Base-by-base conservation (phyloP, 139 green algal species). In the Spirogloea muscicola region DNA sequence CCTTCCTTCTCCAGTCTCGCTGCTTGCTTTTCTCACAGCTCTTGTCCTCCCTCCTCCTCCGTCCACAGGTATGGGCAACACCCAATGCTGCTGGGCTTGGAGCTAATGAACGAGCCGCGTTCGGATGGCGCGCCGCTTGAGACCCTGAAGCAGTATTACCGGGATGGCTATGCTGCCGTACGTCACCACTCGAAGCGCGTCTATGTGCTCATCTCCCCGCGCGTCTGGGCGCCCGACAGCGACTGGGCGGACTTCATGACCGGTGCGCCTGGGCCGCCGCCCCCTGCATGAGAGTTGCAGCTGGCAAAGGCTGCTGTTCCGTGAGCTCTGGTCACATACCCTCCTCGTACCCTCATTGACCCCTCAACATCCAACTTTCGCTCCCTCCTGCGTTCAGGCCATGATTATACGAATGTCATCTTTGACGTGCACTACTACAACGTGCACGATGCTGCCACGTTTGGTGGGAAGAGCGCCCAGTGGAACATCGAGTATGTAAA, bases 161-260 rank as follows among this genome's bases (percentile, higher is more conserved):
- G 33, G 38, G 18, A 25, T 6, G 46, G 46, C 39, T 76, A 76
- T 46, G 29, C 40, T 25, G 31, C 66, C 34, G 34, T 76, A 49
- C 27, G 67, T 27, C 21, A 69, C 3, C 29, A 59, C 27, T 69
- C 49, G 5, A 29, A 31, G 4, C 13, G 33, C 31, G 49, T 49
- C 49, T 76, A 76, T 42, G 65, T 76, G 33, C 31, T 76, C 25
- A 68, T 76, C 21, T 31, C n/a, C 13, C 36, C 27, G 25, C 58
- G 67, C 29, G 46, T 76, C 3, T 76, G 65, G 46, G 67, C 46
- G 16, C 52, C 44, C 39, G 67, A 76, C 34, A 38, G 67, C 1
- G 67, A 76, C 31, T 76, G 67, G 67, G 67, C 65, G 16, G 33
- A 43, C 29, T 76, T 76, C 25, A 76, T 76, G 67, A 76, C 42